phyloP scores from a whole-genome alignment of 2,329 filamentous ascomycete genomes.

The Fusarium sarcochroum region DNA sequence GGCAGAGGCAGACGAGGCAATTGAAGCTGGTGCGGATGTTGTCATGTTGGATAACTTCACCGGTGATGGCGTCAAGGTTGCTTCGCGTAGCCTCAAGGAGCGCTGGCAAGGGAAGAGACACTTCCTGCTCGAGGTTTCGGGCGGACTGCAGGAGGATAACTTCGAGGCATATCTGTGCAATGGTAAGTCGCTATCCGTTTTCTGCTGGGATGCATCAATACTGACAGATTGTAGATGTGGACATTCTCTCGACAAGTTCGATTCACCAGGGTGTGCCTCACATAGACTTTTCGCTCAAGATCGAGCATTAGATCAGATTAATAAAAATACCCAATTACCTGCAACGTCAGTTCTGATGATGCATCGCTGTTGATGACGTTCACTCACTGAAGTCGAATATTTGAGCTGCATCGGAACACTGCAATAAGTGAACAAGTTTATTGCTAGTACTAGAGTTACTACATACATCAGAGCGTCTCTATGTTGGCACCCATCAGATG shows the following conservation, averaged over 20 bases:
- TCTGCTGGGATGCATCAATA: not conserved
- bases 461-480: not conserved
- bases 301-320: constrained; percentile 61
- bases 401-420: too few relatives aligned
- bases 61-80: constrained; percentile 80
- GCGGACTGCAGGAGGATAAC: constrained; percentile 88
- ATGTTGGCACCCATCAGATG: not conserved
- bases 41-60: constrained; percentile 98
- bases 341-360: too few relatives aligned
- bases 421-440: too few relatives aligned
- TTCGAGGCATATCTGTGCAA: constrained; percentile 84
- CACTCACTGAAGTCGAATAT: not conserved
- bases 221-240: constrained; percentile 76
- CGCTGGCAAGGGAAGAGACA: constrained; percentile 81
- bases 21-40: constrained; percentile 90
- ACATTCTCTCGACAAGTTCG: constrained; percentile 95
- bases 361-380: not conserved
- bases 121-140: constrained; percentile 92
- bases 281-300: constrained; percentile 96
- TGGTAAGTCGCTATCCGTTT: constrained; percentile 61
- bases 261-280: constrained; percentile 97
- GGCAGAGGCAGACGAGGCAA: constrained; percentile 90
- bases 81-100: constrained; percentile 82
- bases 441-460: too few relatives aligned
- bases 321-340: constrained; percentile 22